These are phyloP conservation scores for Ceratocystis harringtonii DNA, from an alignment of 2,329 filamentous ascomycete genomes.

Conservation along the genomic window DNA sequence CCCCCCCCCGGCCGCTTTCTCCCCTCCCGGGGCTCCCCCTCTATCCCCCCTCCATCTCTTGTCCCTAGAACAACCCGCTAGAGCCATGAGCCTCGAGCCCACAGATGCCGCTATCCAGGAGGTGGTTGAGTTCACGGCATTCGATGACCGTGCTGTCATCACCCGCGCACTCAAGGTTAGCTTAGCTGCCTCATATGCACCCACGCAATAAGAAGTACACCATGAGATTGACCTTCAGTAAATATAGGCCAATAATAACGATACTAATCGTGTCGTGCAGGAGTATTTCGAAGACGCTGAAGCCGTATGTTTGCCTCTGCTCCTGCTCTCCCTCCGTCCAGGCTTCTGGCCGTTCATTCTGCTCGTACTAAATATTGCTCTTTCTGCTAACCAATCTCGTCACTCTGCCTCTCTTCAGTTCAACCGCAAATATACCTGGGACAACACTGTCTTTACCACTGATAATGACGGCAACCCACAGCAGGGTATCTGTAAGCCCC, in stretches of 20 bases:
- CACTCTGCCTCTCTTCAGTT: slow-evolving; percentile 26
- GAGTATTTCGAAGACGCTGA: slow-evolving; percentile 15
- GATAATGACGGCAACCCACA: slow-evolving; percentile 34
- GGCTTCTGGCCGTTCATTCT: background rate
- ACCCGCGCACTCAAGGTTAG: slow-evolving; percentile 10
- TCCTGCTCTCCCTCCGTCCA: no score
- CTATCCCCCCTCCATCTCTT: no score
- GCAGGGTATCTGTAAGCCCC: slow-evolving; percentile 4
- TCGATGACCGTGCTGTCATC: slow-evolving; percentile 6
- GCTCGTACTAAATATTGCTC: background rate
- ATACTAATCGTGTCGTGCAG: slow-evolving; percentile 12
- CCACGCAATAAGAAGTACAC: background rate
- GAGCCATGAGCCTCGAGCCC: background rate
- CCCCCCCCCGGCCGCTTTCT: no score
- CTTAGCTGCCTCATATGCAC: background rate
- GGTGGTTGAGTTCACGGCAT: slow-evolving; percentile 15
- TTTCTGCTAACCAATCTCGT: background rate
- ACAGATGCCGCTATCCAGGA: slow-evolving; percentile 1
- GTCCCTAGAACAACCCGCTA: no score
- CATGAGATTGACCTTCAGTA: background rate
- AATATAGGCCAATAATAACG: slow-evolving; percentile 11
- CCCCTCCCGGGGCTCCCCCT: no score
- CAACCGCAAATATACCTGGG: slow-evolving; percentile 37
- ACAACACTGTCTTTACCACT: slow-evolving; percentile 38
- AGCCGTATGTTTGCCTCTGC: background rate